Evolutionary conservation across 2,329 filamentous ascomycete species (phyloP).

Genomic region (Colletotrichum costaricense): DNA sequence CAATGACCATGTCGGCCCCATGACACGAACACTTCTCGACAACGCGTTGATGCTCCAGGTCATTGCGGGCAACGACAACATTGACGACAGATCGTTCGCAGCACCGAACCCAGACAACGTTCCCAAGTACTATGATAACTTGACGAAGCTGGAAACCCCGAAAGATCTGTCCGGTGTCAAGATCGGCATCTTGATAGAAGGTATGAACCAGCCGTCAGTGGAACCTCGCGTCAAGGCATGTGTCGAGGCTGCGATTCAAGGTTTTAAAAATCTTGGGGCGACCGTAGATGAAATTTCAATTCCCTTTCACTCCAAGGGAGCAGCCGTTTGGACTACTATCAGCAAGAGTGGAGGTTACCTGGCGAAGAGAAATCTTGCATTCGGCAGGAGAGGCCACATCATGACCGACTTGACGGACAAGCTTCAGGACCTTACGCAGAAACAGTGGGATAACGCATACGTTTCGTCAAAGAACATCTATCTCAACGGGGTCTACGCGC

Average conservation of each 20-base stretch:
- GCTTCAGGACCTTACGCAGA: slow-evolving; percentile 35
- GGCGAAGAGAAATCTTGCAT: slow-evolving; percentile 15
- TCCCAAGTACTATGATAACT: slow-evolving; percentile 46
- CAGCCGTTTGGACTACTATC: slow-evolving; percentile 60
- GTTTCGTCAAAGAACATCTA: slow-evolving; percentile 52
- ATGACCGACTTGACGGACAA: slow-evolving; percentile 49
- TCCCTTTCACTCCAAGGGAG: slow-evolving; percentile 58
- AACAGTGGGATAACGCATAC: slow-evolving; percentile 21
- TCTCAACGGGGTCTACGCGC: slow-evolving; percentile 50
- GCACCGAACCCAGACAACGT: slow-evolving; percentile 52
- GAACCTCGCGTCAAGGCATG: slow-evolving; percentile 44
- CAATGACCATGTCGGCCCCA: slow-evolving; percentile 58
- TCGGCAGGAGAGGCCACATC: slow-evolving; percentile 14
- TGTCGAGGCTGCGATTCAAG: slow-evolving; percentile 46
- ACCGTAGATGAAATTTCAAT: slow-evolving; percentile 57
- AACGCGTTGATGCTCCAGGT: slow-evolving; percentile 50
- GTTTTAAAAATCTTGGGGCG: slow-evolving; percentile 54
- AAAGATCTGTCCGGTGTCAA: slow-evolving; percentile 53
- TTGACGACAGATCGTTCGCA: slow-evolving; percentile 47
- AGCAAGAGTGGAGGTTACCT: slow-evolving; percentile 21
- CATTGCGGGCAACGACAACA: slow-evolving; percentile 56
- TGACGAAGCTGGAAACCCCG: slow-evolving; percentile 49
- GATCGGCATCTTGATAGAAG: slow-evolving; percentile 45
- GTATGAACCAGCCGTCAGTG: slow-evolving; percentile 2
- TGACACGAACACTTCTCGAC: slow-evolving; percentile 53